Base-by-base conservation (phyloP, 2,329 filamentous ascomycete genomes). In the Furcasterigmium furcatum region DNA sequence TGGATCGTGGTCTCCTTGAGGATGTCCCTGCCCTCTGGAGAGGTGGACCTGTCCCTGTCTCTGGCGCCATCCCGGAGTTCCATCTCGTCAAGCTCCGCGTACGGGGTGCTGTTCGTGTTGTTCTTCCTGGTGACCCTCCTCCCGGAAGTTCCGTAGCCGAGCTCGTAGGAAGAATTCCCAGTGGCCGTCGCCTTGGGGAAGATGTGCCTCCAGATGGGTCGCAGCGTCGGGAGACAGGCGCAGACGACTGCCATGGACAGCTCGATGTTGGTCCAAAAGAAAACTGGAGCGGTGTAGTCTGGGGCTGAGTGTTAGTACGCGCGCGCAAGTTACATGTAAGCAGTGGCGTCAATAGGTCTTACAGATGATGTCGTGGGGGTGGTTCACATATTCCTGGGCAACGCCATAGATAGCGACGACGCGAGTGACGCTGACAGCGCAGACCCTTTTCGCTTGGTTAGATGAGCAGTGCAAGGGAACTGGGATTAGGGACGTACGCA, bases 181-280 rank as follows among this genome's bases (percentile, higher is more conserved):
- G 46, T 47, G 3, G 19, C 29, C 4, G 27, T 39, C 12, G 36
- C 25, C 19, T 45, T 49, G 4, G 49, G 46, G 38, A 46, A 38
- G 35, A 49, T 48, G 20, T 58, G 45, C 10, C 54, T 47, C 40
- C 50, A 59, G 6, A 63, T 44, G 16, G 63, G 63, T 5, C 65
- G 59, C 2, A 69, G 51, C 6, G 66, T 67, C 1, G 67, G 66
- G 7, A 70, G 58, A 50, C 65, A 67, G 32, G 65, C 58, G 47
- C 67, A 68, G 14, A 69, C 56, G 48, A 70, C 60, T 38, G 65
- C 66, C 35, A 64, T 57, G 46, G 65, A 65, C 51, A 67, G 61
- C 48, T 71, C 67, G 46, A 69, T 61, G 43, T 67, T 60, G 7
- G 66, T 68, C 63, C 67, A 70, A 54, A 63, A 62, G 21, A 63